Conservation (phyloP, 2,329 filamentous ascomycete genomes). For the Arthrobotrys entomopaga region DNA sequence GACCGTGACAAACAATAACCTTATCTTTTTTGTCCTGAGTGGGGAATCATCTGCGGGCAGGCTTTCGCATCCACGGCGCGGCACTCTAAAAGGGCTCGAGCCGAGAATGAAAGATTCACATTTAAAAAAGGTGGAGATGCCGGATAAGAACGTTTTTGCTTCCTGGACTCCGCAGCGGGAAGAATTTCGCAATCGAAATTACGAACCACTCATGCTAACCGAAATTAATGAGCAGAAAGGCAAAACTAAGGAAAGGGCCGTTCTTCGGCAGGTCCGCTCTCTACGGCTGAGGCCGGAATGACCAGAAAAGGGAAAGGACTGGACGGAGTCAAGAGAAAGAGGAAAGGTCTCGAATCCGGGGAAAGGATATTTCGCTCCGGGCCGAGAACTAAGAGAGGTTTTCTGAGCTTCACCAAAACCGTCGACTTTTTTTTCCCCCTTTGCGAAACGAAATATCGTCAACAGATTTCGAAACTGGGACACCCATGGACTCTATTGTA, state of each 20-base stretch:
- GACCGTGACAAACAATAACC: constrained; percentile 36
- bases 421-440: constrained; percentile 11
- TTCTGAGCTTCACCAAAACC: constrained; percentile 47
- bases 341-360: constrained; percentile 24
- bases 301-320: constrained; percentile 7
- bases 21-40: constrained; percentile 32
- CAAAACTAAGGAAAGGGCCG: constrained; percentile 42
- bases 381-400: constrained; percentile 12
- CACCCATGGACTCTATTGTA: neutral
- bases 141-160: constrained; percentile 49
- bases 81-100: constrained; percentile 30
- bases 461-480: no score
- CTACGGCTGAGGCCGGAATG: constrained; percentile 27
- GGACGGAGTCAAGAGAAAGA: constrained; percentile 17
- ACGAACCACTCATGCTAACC: constrained; percentile 54
- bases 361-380: constrained; percentile 37
- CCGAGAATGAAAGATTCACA: constrained; percentile 28
- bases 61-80: constrained; percentile 37
- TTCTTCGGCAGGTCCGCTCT: constrained; percentile 47
- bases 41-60: constrained; percentile 4
- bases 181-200: constrained; percentile 55
- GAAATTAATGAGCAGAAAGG: constrained; percentile 43
- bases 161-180: constrained; percentile 50
- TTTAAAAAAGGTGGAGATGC: constrained; percentile 27
- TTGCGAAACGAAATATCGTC: neutral